A percentile compares a stretch with the other conserved stretches of the same genome.
phyloP scores from a whole-genome alignment of 1,284 basidiomycete species.

The Golubevia sp. region DNA sequence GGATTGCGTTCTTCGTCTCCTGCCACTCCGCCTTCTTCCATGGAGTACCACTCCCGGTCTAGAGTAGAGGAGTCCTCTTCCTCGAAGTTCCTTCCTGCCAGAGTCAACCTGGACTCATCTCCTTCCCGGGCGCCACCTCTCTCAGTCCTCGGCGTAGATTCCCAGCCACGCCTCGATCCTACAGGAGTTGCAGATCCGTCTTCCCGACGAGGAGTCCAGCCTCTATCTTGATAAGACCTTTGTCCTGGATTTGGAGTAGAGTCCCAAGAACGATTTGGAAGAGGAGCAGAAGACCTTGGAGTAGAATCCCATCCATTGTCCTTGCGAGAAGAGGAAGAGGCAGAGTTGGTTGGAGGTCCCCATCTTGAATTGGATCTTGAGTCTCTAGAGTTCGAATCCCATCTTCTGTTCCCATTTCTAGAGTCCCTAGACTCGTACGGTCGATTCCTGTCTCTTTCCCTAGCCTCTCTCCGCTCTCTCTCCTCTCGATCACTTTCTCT shows the following conservation, averaged over 20 bases:
- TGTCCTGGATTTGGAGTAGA: slow-evolving; percentile 18
- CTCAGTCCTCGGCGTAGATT: too few species aligned
- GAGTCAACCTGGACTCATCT: slow-evolving; percentile 6
- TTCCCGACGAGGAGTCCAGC: slow-evolving; percentile 28
- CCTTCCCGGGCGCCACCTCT: background rate
- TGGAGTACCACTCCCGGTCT: slow-evolving; percentile 53
- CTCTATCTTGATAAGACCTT: background rate
- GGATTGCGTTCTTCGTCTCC: slow-evolving; percentile 92
- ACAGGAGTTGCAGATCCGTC: slow-evolving; percentile 14
- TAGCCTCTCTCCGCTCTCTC: slow-evolving; percentile 3
- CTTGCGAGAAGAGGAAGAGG: background rate
- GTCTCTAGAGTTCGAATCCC: too few species aligned
- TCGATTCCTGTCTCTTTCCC: background rate
- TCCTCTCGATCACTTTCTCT: slow-evolving; percentile 22
- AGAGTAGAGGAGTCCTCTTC: slow-evolving; percentile 22
- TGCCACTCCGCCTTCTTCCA: slow-evolving; percentile 60
- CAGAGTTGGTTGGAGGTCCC: background rate
- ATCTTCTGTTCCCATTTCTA: too few species aligned
- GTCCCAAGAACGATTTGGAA: slow-evolving; percentile 29
- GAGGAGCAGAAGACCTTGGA: slow-evolving; percentile 4
- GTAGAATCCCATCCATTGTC: slow-evolving; percentile 7
- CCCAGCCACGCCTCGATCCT: slow-evolving; percentile 3
- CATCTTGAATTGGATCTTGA: background rate
- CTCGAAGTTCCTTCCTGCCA: slow-evolving; percentile 33
- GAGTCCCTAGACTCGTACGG: background rate